These are phyloP conservation scores for Jaenimonas drosophilae DNA, from an alignment of 208 protist species.

Conservation along the genomic window DNA sequence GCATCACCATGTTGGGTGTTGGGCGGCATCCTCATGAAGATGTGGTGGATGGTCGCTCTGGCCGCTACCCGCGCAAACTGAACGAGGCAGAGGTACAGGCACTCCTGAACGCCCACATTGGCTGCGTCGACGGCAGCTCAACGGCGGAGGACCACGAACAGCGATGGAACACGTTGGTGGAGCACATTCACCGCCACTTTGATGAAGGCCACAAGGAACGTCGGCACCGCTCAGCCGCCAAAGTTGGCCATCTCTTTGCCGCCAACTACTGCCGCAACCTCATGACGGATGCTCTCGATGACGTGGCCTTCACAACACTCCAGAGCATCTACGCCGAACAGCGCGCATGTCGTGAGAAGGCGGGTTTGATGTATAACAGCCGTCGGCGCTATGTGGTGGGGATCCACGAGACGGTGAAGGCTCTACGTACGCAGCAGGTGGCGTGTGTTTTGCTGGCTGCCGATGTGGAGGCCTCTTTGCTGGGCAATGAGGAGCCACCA, in stretches of 20 bases:
- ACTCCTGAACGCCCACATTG: conserved; percentile 1
- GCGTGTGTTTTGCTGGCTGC: conserved; percentile 45
- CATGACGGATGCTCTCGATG: conserved; percentile 46
- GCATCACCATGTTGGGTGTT: conserved; percentile 21
- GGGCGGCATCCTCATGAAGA: conserved; percentile 19
- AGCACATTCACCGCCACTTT: too few species aligned
- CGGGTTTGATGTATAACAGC: conserved; percentile 46
- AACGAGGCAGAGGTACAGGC: not conserved
- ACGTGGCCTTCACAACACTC: conserved; percentile 51
- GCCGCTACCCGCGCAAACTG: conserved; percentile 22
- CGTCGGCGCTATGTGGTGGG: conserved; percentile 49
- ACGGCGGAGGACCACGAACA: too few species aligned
- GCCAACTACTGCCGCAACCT: conserved; percentile 31
- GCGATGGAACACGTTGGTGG: too few species aligned
- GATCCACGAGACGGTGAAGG: conserved; percentile 52
- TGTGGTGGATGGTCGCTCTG: conserved; percentile 30
- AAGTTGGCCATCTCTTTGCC: conserved; percentile 12
- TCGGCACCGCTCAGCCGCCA: not conserved
- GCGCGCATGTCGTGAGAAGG: conserved; percentile 28
- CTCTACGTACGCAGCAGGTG: conserved; percentile 24
- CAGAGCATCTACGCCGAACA: conserved; percentile 49
- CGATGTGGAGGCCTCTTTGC: conserved; percentile 28
- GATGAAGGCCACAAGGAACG: not conserved
- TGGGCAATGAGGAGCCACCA: not conserved
- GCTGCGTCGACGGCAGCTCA: not conserved